phyloP scores from a whole-genome alignment of 169 alveolate species.

The Pseudocohnilembus persalinus region DNA sequence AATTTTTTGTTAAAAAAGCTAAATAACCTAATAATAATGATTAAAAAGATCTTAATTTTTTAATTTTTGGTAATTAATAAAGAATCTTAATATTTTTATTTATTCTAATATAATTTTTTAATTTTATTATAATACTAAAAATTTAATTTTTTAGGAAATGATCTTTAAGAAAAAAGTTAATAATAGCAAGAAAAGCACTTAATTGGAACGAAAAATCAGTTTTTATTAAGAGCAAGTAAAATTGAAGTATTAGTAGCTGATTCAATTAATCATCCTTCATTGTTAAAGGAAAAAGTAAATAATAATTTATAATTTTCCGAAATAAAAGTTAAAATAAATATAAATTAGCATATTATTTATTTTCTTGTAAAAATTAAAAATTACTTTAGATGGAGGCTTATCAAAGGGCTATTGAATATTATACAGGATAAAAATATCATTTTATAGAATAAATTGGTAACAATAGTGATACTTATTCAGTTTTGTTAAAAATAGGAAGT shows the following conservation, averaged over 20 bases:
- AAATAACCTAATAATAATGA: slow-evolving; percentile 1
- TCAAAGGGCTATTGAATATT: slow-evolving; percentile 19
- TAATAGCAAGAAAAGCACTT: neutral
- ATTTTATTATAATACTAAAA: neutral
- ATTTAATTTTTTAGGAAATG: slow-evolving; percentile 1
- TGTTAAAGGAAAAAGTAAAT: slow-evolving; percentile 17
- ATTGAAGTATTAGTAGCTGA: slow-evolving; percentile 29
- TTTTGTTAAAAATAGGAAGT: neutral
- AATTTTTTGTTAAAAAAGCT: neutral
- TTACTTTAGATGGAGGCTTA: neutral
- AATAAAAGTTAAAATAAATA: neutral
- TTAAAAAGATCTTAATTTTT: slow-evolving; percentile 1
- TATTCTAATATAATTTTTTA: neutral
- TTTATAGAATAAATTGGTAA: slow-evolving; percentile 4
- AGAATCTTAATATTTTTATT: neutral
- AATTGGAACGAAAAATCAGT: slow-evolving; percentile 16
- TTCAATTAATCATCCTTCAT: slow-evolving; percentile 27
- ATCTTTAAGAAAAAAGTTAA: slow-evolving; percentile 5
- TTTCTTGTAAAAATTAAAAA: neutral
- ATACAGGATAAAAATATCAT: slow-evolving; percentile 4
- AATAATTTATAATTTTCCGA: neutral
- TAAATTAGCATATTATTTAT: neutral
- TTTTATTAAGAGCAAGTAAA: slow-evolving; percentile 19
- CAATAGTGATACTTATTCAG: slow-evolving; percentile 17
- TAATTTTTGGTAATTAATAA: neutral